Conservation (phyloP, 129 eudicot species). For the Centrapalus pauciflorus region DNA sequence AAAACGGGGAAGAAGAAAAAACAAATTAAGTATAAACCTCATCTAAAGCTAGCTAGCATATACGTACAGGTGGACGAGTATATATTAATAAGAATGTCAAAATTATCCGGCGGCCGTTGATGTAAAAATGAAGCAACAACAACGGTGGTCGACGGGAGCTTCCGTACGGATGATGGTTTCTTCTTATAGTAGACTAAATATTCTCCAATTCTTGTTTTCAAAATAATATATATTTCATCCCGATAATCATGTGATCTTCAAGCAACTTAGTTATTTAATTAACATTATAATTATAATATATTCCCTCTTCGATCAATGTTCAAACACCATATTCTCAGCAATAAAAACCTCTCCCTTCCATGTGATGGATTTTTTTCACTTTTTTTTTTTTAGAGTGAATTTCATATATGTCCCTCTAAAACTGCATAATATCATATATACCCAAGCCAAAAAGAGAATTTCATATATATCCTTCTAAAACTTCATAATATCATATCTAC, state of each 20-base stretch:
- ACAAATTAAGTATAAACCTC: neutral
- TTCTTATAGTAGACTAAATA: conserved; percentile 19
- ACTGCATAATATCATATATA: too few relatives aligned
- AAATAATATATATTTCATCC: conserved; percentile 4
- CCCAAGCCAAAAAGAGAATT: too few relatives aligned
- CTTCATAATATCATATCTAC: too few relatives aligned
- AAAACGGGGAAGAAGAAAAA: too few relatives aligned
- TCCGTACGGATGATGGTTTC: conserved; percentile 36
- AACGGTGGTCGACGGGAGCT: conserved; percentile 21
- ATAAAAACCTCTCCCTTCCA: conserved; percentile 19
- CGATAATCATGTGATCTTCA: conserved; percentile 5
- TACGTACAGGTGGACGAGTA: neutral
- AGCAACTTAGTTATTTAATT: conserved; percentile 16
- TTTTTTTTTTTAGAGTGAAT: too few relatives aligned
- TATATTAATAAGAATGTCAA: conserved; percentile 12
- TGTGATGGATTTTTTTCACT: conserved; percentile 24
- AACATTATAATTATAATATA: neutral
- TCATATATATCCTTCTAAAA: too few relatives aligned
- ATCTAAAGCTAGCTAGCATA: neutral
- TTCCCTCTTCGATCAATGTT: too few relatives aligned
- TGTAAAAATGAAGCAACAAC: conserved; percentile 28
- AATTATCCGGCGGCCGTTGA: conserved; percentile 32
- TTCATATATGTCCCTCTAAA: too few relatives aligned
- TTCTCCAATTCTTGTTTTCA: conserved; percentile 4
- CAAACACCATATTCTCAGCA: conserved; percentile 27